These are phyloP conservation scores for Harringtonia lauricola DNA, from an alignment of 2,329 filamentous ascomycete genomes.

Conservation along the genomic window DNA sequence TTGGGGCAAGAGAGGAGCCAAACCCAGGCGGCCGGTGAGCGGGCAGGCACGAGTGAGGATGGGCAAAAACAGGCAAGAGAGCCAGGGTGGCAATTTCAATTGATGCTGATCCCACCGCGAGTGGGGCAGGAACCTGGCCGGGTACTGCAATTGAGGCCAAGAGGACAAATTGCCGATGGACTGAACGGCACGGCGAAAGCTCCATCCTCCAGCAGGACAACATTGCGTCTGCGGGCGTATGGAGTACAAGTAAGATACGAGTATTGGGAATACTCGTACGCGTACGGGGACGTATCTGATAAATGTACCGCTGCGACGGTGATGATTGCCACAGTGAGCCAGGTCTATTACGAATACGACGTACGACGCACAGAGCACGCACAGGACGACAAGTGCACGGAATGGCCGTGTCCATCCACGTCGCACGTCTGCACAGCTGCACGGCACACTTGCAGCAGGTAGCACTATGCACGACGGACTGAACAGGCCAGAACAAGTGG, in stretches of 20 bases:
- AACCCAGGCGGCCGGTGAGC: too few relatives aligned
- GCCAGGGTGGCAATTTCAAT: neutral
- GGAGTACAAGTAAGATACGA: too few relatives aligned
- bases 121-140: neutral
- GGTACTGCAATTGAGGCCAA: neutral
- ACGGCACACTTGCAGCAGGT: neutral
- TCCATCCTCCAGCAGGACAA: too few relatives aligned
- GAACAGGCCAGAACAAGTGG: too few relatives aligned
- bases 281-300: too few relatives aligned
- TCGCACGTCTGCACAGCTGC: neutral
- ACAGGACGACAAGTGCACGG: neutral
- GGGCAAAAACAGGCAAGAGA: neutral
- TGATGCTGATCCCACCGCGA: neutral
- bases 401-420: neutral
- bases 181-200: too few relatives aligned
- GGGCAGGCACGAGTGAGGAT: neutral
- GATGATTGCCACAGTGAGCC: too few relatives aligned
- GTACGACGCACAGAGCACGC: neutral
- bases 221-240: too few relatives aligned
- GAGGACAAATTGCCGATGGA: too few relatives aligned
- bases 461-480: neutral
- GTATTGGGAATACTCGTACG: too few relatives aligned
- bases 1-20: neutral
- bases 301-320: too few relatives aligned
- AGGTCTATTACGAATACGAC: too few relatives aligned